Base-by-base conservation (phyloP, 1,139 yeast species). In the Sugiyamaella novakii region DNA sequence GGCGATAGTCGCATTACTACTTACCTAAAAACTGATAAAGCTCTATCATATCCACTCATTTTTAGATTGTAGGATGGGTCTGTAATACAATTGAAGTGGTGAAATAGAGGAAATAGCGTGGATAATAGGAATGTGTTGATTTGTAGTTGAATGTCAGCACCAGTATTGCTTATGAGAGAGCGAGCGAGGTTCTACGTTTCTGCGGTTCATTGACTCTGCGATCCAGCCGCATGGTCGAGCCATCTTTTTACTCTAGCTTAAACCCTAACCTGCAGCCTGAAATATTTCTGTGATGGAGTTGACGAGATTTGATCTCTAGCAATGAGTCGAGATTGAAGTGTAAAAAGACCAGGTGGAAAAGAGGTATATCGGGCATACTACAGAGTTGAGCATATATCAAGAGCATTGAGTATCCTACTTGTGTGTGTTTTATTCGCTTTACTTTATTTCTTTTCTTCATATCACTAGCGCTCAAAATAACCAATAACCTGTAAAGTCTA, bases 21-120 rank as follows among this genome's bases (percentile, higher is more conserved):
- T 64, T 81, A 85, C 86, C 96, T 88, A 74, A 92, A 92, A 70
- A 92, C 95, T 53, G 98, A 91, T 65, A 92, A 80, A 54, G 98
- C 98, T 79, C 98, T 84, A 73, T 92, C 98, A 96, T 92, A 92
- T 55, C 98, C 98, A 78, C 97, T 87, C 98, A 92, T 87, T 50
- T 15, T 59, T n/a, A n/a, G n/a, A n/a, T n/a, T n/a, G n/a, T n/a
- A n/a, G n/a, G n/a, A n/a, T n/a, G n/a, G n/a, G n/a, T n/a, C n/a
- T n/a, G n/a, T 14, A n/a, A 25, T 6, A 15, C 38, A 31, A 30
- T 41, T 41, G 45, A 19, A 10, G 21, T 41, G 30, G 21, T n/a
- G 11, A 29, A 5, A 2, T 5, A n/a, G 19, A 21, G 8, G 12
- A 8, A 36, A 36, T 15, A 31, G 21, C 14, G 5, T 3, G 11